phyloP scores from a whole-genome alignment of 2,329 filamentous ascomycete species.

The Periconia sp. region DNA sequence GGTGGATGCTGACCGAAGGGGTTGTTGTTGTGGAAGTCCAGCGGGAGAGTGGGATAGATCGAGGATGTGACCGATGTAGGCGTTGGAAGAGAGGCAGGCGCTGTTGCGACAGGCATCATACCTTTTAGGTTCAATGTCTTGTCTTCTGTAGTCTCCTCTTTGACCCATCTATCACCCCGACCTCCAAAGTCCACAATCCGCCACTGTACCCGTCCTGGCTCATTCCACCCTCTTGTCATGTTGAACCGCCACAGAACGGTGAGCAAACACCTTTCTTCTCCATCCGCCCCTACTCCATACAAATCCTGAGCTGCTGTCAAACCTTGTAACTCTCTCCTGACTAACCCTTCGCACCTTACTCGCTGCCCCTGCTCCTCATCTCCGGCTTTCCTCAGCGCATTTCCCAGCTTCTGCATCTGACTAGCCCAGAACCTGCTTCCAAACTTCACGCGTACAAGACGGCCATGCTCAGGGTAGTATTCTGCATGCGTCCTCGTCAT shows the following conservation, averaged over 20 bases:
- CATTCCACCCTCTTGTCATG: conserved; percentile 31
- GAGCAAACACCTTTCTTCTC: conserved; percentile 34
- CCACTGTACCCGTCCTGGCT: conserved; percentile 42
- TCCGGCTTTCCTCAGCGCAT: conserved; percentile 16
- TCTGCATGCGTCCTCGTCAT: conserved; percentile 30
- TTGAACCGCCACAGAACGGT: conserved; percentile 49
- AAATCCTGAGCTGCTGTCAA: conserved; percentile 53
- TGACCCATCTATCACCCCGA: conserved; percentile 20
- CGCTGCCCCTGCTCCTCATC: conserved; percentile 22
- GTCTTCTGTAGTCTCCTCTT: conserved; percentile 19
- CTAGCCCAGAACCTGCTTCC: conserved; percentile 53
- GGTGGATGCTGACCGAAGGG: conserved; percentile 22
- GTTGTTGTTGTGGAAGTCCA: conserved; percentile 23
- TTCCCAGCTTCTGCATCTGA: conserved; percentile 39
- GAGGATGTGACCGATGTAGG: conserved; percentile 9
- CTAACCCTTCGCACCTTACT: conserved; percentile 28
- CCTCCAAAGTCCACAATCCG: conserved; percentile 34
- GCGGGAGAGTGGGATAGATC: conserved; percentile 23
- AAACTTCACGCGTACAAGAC: conserved; percentile 43
- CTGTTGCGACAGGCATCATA: conserved; percentile 1
- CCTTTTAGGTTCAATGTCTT: conserved; percentile 10
- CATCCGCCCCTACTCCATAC: conserved; percentile 39
- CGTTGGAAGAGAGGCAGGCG: neutral
- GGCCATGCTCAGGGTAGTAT: conserved; percentile 23
- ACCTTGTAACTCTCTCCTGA: conserved; percentile 38